Base-by-base conservation (phyloP, 2,329 filamentous ascomycete genomes). In the Epichloe bromicola region DNA sequence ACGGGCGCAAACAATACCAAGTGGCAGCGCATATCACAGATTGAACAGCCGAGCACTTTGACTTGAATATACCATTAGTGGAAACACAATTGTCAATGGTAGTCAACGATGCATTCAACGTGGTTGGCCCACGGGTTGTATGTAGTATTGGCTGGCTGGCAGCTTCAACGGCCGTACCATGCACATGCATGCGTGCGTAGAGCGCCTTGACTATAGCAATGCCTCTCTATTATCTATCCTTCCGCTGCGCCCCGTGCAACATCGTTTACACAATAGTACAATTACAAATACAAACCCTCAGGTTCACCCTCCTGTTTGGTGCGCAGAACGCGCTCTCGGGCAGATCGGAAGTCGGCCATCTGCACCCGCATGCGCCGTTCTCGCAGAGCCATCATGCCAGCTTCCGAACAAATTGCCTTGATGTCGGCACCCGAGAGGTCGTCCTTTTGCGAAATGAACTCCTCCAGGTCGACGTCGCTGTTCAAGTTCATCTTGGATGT, bases 291-390 rank as follows among this genome's bases (percentile, higher is more conserved):
- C 79, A 98, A 73, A 60, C 93, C 93, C 74, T 98, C 93, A 0
- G 94, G 93, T 72, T 97, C 94, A 60, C 91, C 91, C 74, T 98
- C 93, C 64, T 86, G 93, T 83, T 98, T 98, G 47, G 94, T 98
- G 74, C 95, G 94, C 68, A 98, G 77, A 56, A 98, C 94, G 58
- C 88, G 83, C 72, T 98, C 93, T 61, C 91, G 80, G 23, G 93
- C 93, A 51, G 88, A 78, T 51, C 93, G 78, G 77, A 98, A 98
- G 70, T 98, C 93, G 7, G 90, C 88, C 93, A 98, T 98, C 70
- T 97, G 91, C 53, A 98, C 93, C 51, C 91, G 83, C 93, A 98
- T 98, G 64, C 93, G 83, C 57, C 93, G 80, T 74, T 98, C 93
- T 60, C 93, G 82, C 56, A 98, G 75, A 19, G 93, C 93, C 80